A percentile compares a stretch with the other conserved stretches of the same genome.
These are phyloP conservation scores for Populus hybrid DNA, from an alignment of 441 rosid genomes.

Conservation along the genomic window DNA sequence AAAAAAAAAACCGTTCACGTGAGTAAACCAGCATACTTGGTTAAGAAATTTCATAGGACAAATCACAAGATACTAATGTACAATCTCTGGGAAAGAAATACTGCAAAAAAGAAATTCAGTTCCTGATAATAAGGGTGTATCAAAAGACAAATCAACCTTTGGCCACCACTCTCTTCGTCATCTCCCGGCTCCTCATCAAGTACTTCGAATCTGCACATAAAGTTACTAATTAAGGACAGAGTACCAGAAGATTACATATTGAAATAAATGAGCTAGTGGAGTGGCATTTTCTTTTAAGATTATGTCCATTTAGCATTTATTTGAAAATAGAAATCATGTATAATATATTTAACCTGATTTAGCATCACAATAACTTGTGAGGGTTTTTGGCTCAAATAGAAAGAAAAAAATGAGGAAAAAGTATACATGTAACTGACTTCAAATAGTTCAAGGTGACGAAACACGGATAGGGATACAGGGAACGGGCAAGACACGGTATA, in stretches of 20 bases:
- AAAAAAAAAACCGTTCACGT: neutral
- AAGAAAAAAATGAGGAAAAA: neutral
- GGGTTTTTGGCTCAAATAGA: neutral
- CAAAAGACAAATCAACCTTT: conserved; percentile 45
- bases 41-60: neutral
- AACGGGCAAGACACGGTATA: neutral
- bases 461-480: neutral
- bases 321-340: neutral
- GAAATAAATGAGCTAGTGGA: neutral
- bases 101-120: neutral
- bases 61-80: neutral
- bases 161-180: conserved; percentile 79
- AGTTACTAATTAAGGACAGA: conserved; percentile 4
- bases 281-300: neutral
- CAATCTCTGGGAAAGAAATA: neutral
- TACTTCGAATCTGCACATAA: conserved; percentile 68
- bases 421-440: neutral
- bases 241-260: neutral
- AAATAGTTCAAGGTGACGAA: neutral
- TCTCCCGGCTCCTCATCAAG: conserved; percentile 96
- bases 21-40: neutral
- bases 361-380: neutral
- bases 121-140: neutral
- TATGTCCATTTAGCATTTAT: neutral
- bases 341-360: neutral